phyloP scores from a whole-genome alignment of 352 stramenopile species.

The Globisporangium paroecandrum region DNA sequence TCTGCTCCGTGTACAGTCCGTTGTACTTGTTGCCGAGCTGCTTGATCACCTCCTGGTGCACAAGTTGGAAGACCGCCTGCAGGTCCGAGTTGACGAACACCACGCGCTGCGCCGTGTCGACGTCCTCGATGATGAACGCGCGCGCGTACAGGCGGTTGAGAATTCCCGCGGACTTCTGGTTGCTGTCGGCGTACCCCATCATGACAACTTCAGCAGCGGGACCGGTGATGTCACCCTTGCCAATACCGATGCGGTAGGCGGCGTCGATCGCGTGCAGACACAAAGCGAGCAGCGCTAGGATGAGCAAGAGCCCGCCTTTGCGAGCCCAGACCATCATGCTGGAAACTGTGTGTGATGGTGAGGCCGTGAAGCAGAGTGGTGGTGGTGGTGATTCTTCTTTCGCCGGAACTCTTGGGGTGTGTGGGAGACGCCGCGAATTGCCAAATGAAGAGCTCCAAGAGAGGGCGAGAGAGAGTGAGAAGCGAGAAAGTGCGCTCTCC shows the following conservation, averaged over 20 bases:
- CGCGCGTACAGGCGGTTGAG: conserved; percentile 62
- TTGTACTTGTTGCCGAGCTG: conserved; percentile 29
- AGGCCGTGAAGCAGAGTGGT: background rate
- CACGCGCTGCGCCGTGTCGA: conserved; percentile 27
- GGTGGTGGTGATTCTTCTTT: no score
- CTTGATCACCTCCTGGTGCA: conserved; percentile 48
- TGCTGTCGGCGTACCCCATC: conserved; percentile 56
- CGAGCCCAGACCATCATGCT: background rate
- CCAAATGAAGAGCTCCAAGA: background rate
- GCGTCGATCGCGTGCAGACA: background rate
- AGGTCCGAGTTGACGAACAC: conserved; percentile 54
- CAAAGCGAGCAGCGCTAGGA: background rate
- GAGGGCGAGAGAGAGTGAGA: background rate
- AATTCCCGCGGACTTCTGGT: conserved; percentile 45
- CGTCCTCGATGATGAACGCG: conserved; percentile 58
- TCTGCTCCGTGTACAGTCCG: conserved; percentile 53
- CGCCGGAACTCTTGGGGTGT: background rate
- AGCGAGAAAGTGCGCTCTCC: background rate
- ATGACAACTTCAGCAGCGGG: conserved; percentile 56
- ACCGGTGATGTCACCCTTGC: conserved; percentile 61
- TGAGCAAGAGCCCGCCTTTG: background rate
- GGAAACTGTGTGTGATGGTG: background rate
- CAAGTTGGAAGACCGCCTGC: conserved; percentile 43
- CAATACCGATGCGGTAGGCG: conserved; percentile 47
- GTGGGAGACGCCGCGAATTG: background rate